Evolutionary conservation across 2,329 filamentous ascomycete species (phyloP), one percentile per base, ranked within the genome.

Genomic region (Blastomyces gilchristii): DNA sequence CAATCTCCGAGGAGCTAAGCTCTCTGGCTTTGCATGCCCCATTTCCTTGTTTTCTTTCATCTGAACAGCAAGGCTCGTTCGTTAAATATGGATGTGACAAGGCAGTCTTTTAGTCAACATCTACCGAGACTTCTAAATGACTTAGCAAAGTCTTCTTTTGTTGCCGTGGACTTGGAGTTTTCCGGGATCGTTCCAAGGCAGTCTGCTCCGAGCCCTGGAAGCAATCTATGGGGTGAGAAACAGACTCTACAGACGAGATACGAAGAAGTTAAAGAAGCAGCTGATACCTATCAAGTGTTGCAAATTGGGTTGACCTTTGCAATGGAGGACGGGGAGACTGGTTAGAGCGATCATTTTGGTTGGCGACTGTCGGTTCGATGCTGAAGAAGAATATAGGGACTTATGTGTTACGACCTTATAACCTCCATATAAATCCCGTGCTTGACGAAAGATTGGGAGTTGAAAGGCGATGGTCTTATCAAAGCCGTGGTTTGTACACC

Each of bases 271-370:
- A 87, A 83, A 70, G 74, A 75, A 37, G 84, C 83, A 2, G 86
- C 86, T 3, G 81, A 86, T 65, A 81, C 79, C 49, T 88, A 85
- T 68, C 82, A 85, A 65, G 82, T 88, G 60, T 75, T 88, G 1
- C 86, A 89, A 70, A 74, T 88, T 62, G 86, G 86, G n/a, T 73
- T 89, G 63, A 88, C 86, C 0, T 82, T 85, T 68, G 84, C 84
- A n/a, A 77, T 78, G 61, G 83, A 87, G 70, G 80, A 86, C 70
- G 67, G 70, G 7, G 73, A 80, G 11, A 79, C 78, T 69, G 81
- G 81, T 76, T 73, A 74, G 66, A 25, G 41, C 25, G 57, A 60
- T 59, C 61, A 49, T 61, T 28, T 25, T 37, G 16, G 31, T 22
- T 39, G 41, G 16, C 28, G 8, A 45, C 47, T 28, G 5, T 31